Base-by-base conservation (phyloP, 2,329 filamentous ascomycete genomes). In the Chaetomiaceae sp. region DNA sequence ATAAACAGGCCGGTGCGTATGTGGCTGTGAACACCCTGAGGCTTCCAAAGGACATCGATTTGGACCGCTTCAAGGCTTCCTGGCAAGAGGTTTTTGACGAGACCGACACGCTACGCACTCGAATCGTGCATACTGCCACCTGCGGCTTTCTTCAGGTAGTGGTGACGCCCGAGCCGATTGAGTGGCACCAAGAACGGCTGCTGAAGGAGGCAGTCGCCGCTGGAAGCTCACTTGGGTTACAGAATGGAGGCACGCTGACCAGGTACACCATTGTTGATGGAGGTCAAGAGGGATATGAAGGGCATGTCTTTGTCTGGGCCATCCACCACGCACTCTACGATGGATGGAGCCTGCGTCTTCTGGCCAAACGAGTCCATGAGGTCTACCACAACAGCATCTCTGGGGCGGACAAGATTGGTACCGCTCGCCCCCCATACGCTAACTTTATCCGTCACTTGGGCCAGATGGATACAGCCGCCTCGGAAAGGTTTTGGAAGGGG, bases 301-400 rank as follows among this genome's bases (percentile, higher is more conserved):
- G 38, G 10, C 17, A 34, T 31, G 3, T 31, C 23, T 60, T 62
- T 37, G 54, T 59, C 8, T 62, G 59, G 60, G 55, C 57, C 41
- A 55, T 61, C 27, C 78, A 73, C 52, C 76, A 79, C 56, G 72
- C 70, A 6, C 70, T 75, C 16, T 75, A 73, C 62, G 76, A 79
- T 59, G 76, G 75, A 1, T 70, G 67, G 46, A 78, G 75, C 0
- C 69, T 77, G 16, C 57, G 56, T 4, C 40, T 55, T 23, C 43
- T 61, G 25, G 55, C 47, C 9, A 45, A 37, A 33, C 55, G 48
- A 16, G 58, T 56, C 13, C 56, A 58, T 39, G 53, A 58, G 16
- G 27, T 55, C 8, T 60, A 61, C 44, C 31, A 51, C 25, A 39
- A 42, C 46, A 17, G 6, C 3, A 10, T 33, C n/a, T 39, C 46